Conservation (phyloP, 768 basidiomycete genomes). For the Kwoniella newhampshirensis region DNA sequence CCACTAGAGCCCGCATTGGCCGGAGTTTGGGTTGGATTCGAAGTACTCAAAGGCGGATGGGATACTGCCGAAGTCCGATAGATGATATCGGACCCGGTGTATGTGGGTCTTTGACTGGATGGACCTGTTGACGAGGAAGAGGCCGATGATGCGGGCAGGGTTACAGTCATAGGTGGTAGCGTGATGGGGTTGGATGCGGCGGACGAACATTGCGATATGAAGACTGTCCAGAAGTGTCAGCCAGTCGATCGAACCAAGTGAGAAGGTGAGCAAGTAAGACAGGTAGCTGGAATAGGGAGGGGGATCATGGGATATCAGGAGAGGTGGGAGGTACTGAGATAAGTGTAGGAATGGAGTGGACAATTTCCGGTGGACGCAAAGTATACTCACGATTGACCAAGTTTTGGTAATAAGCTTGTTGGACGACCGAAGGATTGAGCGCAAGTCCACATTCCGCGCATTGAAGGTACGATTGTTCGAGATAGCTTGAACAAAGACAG, state of each 20-base stretch:
- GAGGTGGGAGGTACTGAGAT: too few relatives aligned
- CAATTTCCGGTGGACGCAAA: too few relatives aligned
- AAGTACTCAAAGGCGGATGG: neutral
- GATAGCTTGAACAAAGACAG: conserved; percentile 7
- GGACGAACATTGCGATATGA: conserved; percentile 15
- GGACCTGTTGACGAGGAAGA: neutral
- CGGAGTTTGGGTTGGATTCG: too few relatives aligned
- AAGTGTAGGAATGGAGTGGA: too few relatives aligned
- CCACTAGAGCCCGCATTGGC: too few relatives aligned
- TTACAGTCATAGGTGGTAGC: conserved; percentile 17
- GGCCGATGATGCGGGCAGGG: conserved; percentile 4
- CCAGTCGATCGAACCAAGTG: too few relatives aligned
- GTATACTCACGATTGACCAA: too few relatives aligned
- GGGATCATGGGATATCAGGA: too few relatives aligned
- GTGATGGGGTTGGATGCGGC: conserved; percentile 8
- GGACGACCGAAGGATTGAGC: neutral
- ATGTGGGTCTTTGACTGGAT: too few relatives aligned
- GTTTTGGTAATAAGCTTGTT: conserved; percentile 2
- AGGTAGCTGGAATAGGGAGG: too few relatives aligned
- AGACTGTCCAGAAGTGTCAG: neutral
- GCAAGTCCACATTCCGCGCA: conserved; percentile 14
- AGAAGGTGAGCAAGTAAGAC: too few relatives aligned
- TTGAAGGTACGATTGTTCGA: conserved; percentile 1
- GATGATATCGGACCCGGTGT: neutral
- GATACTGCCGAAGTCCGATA: conserved; percentile 13